Evolutionary conservation across 805 yeast species (phyloP).

Genomic region (Cyberlindnera japonica): DNA sequence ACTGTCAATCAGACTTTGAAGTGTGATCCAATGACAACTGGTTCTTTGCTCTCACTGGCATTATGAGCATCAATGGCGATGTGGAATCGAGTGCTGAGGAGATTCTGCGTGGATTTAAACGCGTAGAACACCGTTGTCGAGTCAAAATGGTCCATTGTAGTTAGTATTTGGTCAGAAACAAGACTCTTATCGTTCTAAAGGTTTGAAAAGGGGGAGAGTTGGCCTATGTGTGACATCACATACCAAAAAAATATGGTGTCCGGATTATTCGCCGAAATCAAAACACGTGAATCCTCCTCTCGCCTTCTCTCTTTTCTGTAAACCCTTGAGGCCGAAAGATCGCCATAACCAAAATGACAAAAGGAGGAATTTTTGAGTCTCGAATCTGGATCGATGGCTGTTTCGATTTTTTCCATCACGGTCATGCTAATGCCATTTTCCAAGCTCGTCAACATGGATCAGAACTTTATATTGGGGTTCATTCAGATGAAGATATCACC

Average conservation of each 20-base stretch:
- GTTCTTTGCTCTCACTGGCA: conserved; percentile 1
- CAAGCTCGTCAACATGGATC: conserved; percentile 86
- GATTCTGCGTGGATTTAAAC: conserved; percentile 1
- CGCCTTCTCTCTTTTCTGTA: background rate
- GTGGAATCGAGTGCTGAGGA: conserved; percentile 8
- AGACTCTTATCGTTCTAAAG: too few relatives aligned
- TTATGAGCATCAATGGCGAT: conserved; percentile 3
- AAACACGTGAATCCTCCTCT: too few relatives aligned
- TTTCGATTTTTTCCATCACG: conserved; percentile 97
- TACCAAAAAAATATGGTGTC: background rate
- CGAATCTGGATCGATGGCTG: conserved; percentile 97
- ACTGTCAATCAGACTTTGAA: conserved; percentile 8
- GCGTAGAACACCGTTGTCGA: background rate
- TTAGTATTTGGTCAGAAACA: too few relatives aligned
- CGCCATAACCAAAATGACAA: background rate
- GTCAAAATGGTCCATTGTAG: conserved; percentile 1
- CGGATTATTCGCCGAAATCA: background rate
- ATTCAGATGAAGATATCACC: conserved; percentile 82
- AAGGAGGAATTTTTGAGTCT: background rate
- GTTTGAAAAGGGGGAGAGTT: too few relatives aligned
- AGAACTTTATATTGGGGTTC: conserved; percentile 82
- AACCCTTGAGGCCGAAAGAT: background rate
- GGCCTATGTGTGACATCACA: background rate
- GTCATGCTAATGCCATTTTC: conserved; percentile 94
- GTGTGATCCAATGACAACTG: conserved; percentile 8